Conservation (phyloP, 805 yeast genomes). For the Ogataea pini region DNA sequence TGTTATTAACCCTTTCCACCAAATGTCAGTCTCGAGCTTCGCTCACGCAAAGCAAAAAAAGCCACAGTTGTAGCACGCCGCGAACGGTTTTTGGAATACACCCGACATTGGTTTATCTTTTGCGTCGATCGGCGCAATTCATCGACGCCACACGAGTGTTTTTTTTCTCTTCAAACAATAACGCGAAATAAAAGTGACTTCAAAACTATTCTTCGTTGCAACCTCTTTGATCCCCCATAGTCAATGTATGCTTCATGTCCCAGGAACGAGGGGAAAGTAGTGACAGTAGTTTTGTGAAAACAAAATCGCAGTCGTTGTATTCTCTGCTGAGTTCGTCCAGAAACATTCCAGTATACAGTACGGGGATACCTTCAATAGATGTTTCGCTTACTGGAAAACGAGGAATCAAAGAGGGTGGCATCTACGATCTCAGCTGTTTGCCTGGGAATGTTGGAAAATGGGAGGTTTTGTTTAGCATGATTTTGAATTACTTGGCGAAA, state of each 20-base stretch:
- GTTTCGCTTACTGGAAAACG: slow-evolving; percentile 17
- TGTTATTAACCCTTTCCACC: neutral
- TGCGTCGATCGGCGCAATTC: neutral
- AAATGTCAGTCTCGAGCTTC: neutral
- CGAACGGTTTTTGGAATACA: too few relatives aligned
- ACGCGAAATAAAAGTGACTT: too few relatives aligned
- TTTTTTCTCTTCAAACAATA: too few relatives aligned
- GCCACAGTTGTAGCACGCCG: too few relatives aligned
- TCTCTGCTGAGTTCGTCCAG: slow-evolving; percentile 10
- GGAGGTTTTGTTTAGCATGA: slow-evolving; percentile 27
- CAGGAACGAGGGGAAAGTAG: neutral
- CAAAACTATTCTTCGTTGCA: too few relatives aligned
- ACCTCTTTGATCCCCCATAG: too few relatives aligned
- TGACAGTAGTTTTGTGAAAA: neutral
- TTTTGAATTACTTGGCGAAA: slow-evolving; percentile 13
- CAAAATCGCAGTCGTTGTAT: slow-evolving; percentile 13
- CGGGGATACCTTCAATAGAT: slow-evolving; percentile 26
- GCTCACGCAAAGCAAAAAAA: too few relatives aligned
- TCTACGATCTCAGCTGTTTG: slow-evolving; percentile 32
- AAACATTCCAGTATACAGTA: slow-evolving; percentile 10
- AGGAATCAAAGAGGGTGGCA: slow-evolving; percentile 26
- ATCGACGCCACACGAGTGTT: neutral
- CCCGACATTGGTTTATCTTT: too few relatives aligned
- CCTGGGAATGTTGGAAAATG: slow-evolving; percentile 33
- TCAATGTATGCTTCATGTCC: slow-evolving; percentile 3